Percentiles rank a stretch among this genome's conserved stretches.
Conservation (phyloP, 257 asterid species). For the Schizonepeta tenuifolia region DNA sequence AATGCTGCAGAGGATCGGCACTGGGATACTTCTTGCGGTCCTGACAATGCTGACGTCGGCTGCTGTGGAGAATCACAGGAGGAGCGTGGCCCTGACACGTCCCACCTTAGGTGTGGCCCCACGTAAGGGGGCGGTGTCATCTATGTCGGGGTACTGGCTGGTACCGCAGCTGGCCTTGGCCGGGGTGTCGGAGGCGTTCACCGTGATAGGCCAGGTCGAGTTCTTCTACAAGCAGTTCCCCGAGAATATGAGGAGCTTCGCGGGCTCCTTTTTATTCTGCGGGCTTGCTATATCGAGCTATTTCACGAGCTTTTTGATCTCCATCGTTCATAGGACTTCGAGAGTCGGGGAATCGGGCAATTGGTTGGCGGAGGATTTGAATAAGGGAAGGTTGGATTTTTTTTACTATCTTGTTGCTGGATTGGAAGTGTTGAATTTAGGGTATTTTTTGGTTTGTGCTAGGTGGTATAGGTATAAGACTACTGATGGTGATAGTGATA, state of each 20-base stretch:
- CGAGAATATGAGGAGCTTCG: constrained; percentile 61
- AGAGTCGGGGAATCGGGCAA: constrained; percentile 24
- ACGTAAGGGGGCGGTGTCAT: constrained; percentile 40
- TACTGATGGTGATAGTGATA: not conserved
- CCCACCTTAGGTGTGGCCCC: constrained; percentile 39
- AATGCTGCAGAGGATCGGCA: constrained; percentile 46
- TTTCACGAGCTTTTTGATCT: constrained; percentile 43
- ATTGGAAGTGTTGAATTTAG: constrained; percentile 45
- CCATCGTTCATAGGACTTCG: constrained; percentile 36
- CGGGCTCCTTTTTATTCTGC: constrained; percentile 41
- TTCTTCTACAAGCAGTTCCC: constrained; percentile 60
- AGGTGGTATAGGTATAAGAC: constrained; percentile 50
- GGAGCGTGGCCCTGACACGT: constrained; percentile 35
- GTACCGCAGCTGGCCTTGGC: constrained; percentile 40
- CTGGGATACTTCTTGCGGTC: constrained; percentile 36
- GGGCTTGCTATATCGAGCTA: constrained; percentile 46
- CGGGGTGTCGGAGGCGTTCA: constrained; percentile 50
- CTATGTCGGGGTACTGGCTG: constrained; percentile 54
- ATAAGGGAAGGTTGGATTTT: constrained; percentile 53
- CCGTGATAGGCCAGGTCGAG: constrained; percentile 44
- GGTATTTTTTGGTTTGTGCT: constrained; percentile 44
- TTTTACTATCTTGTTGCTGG: constrained; percentile 52
- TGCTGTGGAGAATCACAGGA: constrained; percentile 35
- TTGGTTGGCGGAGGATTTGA: constrained; percentile 56
- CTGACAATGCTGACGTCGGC: constrained; percentile 42